Evolutionary conservation across 139 green algal species (phyloP).

Genomic region (Mesotaenium endlicherianum): DNA sequence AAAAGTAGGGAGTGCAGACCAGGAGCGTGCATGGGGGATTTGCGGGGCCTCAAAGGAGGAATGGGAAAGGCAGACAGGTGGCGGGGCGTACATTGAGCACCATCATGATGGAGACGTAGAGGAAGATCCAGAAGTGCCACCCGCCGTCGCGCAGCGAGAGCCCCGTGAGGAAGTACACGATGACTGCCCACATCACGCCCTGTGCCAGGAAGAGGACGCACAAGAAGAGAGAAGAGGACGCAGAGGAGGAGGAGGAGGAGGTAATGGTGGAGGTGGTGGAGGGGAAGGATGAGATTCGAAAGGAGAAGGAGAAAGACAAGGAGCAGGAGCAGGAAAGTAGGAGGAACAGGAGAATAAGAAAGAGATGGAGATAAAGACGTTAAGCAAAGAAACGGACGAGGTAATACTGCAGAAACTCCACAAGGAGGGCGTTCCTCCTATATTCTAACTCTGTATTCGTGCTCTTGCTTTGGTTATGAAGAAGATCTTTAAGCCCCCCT

Average conservation of each 20-base stretch:
- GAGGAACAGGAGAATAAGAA: background rate
- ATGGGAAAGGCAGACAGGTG: too few relatives aligned
- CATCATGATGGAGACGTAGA: background rate
- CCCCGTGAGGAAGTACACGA: slow-evolving; percentile 38
- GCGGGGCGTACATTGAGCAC: too few relatives aligned
- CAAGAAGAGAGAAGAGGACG: background rate
- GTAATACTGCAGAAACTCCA: too few relatives aligned
- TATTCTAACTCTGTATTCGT: too few relatives aligned
- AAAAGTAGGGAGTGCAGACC: too few relatives aligned
- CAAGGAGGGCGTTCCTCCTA: too few relatives aligned
- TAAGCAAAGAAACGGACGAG: too few relatives aligned
- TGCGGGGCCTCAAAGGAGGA: too few relatives aligned
- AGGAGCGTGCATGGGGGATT: too few relatives aligned
- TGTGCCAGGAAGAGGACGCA: background rate
- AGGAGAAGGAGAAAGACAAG: background rate
- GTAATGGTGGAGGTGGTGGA: background rate
- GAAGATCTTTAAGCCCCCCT: too few relatives aligned
- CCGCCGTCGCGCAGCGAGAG: background rate
- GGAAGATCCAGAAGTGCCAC: slow-evolving; percentile 35
- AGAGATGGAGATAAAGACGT: too few relatives aligned
- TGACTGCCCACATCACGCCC: slow-evolving; percentile 19
- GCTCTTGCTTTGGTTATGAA: too few relatives aligned
- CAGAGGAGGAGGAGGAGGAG: background rate
- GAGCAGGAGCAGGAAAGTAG: background rate
- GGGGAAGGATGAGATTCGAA: background rate